Base-by-base conservation (phyloP, 2,329 filamentous ascomycete genomes). In the Microdochium trichocladiopsis region DNA sequence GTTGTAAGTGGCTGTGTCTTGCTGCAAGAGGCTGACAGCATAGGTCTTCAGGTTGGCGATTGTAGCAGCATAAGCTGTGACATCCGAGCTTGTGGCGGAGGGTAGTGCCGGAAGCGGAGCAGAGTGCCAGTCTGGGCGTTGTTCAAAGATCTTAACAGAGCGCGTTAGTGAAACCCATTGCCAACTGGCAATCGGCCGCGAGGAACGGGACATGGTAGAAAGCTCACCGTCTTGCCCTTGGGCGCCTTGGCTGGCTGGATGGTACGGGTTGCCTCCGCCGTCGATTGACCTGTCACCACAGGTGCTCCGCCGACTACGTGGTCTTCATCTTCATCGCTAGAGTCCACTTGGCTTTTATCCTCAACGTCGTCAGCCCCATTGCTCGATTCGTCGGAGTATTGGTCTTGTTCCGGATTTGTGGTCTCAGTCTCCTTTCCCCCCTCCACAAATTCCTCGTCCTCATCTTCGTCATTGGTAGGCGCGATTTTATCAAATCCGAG, bases 1-100 rank as follows among this genome's bases (percentile, higher is more conserved):
- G 52, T 79, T 78, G 71, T 96, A 99, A 48, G 82, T 76, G 41
- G 82, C 77, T 55, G 87, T 87, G 65, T 99, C 94, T 24, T 83
- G 77, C 51, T 95, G 85, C 21, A 97, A 74, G 6, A 97, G 76
- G 10, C 79, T 76, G 55, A 83, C 81, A 3, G 90, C 91, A 67
- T 95, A 84, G 14, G 83, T 72, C 62, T 90, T 83, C 47, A 88
- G 65, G 36, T 72, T 70, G 47, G 75, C 69, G 24, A 82, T 71
- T 12, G 73, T 69, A 16, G 69, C 60, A 18, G 69, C 64, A 54
- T 74, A 73, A 1, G 72, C 71, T 21, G 66, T 69, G 28, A 72
- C 61, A 36, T 79, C 70, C 47, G 78, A 75, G n/a, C 72, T 69
- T 1, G 63, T 65, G 2, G 75, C 72, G 2, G 60, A 57, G 0